Percentiles rank a stretch among this genome's conserved stretches.
These are phyloP conservation scores for Saccharomycopsis babjevae DNA, from an alignment of 805 yeast species.

Conservation along the genomic window DNA sequence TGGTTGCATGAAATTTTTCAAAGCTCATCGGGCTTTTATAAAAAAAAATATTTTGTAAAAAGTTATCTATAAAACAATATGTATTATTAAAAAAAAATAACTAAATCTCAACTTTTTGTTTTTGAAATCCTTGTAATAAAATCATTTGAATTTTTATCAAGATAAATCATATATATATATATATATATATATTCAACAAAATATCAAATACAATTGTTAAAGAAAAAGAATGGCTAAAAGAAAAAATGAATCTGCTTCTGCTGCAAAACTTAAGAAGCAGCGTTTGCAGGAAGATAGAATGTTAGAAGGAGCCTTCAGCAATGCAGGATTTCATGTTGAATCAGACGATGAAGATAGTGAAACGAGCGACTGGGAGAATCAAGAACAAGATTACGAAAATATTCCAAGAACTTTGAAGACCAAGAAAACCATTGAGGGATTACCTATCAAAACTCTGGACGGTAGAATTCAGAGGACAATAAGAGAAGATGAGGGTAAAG, in stretches of 20 bases:
- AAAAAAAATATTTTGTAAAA: not conserved
- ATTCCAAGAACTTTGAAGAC: slow-evolving; percentile 51
- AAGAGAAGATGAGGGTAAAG: slow-evolving; percentile 25
- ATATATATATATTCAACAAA: no score
- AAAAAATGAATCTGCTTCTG: slow-evolving; percentile 8
- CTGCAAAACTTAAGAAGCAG: slow-evolving; percentile 14
- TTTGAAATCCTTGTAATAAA: no score
- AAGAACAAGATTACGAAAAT: slow-evolving; percentile 71
- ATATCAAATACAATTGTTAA: no score
- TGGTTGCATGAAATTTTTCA: not conserved
- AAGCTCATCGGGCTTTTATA: not conserved
- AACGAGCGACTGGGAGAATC: slow-evolving; percentile 48
- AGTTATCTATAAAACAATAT: not conserved
- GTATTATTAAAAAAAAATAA: no score
- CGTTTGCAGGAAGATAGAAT: slow-evolving; percentile 1
- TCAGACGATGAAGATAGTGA: slow-evolving; percentile 37
- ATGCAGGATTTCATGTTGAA: not conserved
- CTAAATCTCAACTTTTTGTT: no score
- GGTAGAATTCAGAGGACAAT: slow-evolving; percentile 68
- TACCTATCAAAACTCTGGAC: slow-evolving; percentile 68
- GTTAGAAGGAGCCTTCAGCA: not conserved
- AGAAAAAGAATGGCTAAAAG: slow-evolving; percentile 13
- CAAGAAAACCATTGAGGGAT: slow-evolving; percentile 44
- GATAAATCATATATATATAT: no score
- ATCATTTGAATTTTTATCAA: no score